Base-by-base conservation (phyloP, 108 stramenopile species). In the Fragilaria crotonensis region DNA sequence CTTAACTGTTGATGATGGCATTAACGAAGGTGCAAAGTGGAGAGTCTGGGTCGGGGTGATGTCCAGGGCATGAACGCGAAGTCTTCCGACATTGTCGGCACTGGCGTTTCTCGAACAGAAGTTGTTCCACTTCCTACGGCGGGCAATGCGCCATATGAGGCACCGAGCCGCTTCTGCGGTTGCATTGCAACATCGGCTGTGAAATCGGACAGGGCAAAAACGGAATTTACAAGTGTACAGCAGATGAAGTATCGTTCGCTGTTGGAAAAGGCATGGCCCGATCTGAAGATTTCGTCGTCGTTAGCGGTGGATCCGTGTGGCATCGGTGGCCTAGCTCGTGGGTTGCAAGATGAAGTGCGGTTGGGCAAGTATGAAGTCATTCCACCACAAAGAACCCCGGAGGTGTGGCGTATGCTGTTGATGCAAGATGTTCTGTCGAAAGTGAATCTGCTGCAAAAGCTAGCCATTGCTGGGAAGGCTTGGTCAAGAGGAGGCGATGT, bases 71-170 rank as follows among this genome's bases (percentile, higher is more conserved):
- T 88, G 41, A 69, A 88, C 67, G 68, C 75, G 3, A 46, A 52
- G 0, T 60, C 79, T 54, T 87, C 85, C 3, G 87, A 88, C 44
- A 84, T 87, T 59, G 60, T 83, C 2, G 87, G 87, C 57, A 57
- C 89, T 45, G 57, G 51, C 17, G 5, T 51, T 22, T 41, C 45
- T 5, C 20, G 48, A 27, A 33, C 20, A 14, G 29, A 62, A 27
- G 54, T 19, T 18, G 31, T 81, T 21, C 80, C 80, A 5, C 30
- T 88, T 14, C 75, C 11, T 88, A 75, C 58, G 90, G 90, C 17
- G 90, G 90, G 11, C 80, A 83, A 56, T 92, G 73, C 58, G 66
- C 77, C 17, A 55, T 92, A 25, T 80, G 80, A 58, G 89, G 80
- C 3, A 45, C 52, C 5, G 57, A 80, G 36, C 70, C 80, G 18